Evolutionary conservation across 805 yeast genomes (phyloP), one percentile per base, ranked within the genome.

Genomic region (Kodamaea hsintzibuensis): DNA sequence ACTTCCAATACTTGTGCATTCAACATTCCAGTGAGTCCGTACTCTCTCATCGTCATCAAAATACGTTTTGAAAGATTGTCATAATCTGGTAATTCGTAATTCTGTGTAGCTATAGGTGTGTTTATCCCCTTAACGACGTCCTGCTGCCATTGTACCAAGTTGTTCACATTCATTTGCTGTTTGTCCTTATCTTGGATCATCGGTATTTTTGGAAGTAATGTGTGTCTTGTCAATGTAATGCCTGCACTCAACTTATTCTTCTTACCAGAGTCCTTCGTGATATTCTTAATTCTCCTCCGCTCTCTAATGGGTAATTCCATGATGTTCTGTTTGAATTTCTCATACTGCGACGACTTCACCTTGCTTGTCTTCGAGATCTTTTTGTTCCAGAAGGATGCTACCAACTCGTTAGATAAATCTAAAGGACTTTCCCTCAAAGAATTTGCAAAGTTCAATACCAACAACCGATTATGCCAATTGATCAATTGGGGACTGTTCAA

Each of bases 61-160:
- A 95, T 84, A 50, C 91, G 78, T 10, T 84, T 73, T 50, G 83
- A 81, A 45, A 95, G 69, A 39, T 79, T 80, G 46, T 85, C 91
- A 42, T 79, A 77, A 59, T 93, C 98, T 0, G 98, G 98, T 4
- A 95, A 68, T 57, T 92, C 92, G 65, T 78, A 89, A 38, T 82
- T 77, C 60, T 93, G 96, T 0, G 89, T 76, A 1, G 93, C 81
- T 37, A 92, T 76, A 3, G 95, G 93, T 1, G 95, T 82, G 60
- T 89, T 91, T 52, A 90, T 81, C 2, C 95, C 96, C 63, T 87
- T 91, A 51, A 87, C 80, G 14, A 95, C 89, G 65, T 95, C 98
- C 68, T 92, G 97, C 18, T 96, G 90, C 93, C 97, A 91, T 60
- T 87, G 87, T 30, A 85, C 80, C 35, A 89, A 80, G 60, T 82